Evolutionary conservation across 2,329 filamentous ascomycete species (phyloP).

Genomic region (Calonectria pauciramosa): DNA sequence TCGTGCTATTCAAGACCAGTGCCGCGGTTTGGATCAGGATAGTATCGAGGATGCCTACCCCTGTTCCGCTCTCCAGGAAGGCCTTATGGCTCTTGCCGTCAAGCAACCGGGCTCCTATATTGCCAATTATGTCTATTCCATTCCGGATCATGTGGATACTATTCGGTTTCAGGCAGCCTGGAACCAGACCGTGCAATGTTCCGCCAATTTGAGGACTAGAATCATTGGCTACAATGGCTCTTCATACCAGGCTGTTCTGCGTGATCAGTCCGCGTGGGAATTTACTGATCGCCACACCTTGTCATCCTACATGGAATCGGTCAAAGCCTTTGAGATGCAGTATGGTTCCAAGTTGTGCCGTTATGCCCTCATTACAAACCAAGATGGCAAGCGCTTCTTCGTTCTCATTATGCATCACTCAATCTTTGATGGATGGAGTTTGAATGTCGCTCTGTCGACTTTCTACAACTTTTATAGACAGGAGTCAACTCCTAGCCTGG

Average conservation of each 20-base stretch:
- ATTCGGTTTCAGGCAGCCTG: not conserved
- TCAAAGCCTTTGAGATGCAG: not conserved
- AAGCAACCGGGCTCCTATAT: slow-evolving; percentile 13
- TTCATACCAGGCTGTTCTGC: slow-evolving; percentile 5
- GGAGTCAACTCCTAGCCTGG: not conserved
- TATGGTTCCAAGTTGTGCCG: not conserved
- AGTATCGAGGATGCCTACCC: slow-evolving; percentile 9
- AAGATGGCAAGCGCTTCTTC: not conserved
- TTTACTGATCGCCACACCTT: not conserved
- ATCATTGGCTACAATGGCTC: not conserved
- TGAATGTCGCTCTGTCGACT: not conserved
- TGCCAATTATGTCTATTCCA: slow-evolving; percentile 6
- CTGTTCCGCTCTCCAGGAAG: slow-evolving; percentile 11
- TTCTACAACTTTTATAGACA: not conserved
- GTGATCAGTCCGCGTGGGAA: not conserved
- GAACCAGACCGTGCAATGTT: not conserved
- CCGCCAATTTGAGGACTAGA: not conserved
- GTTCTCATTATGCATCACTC: slow-evolving; percentile 7
- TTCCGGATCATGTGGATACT: not conserved
- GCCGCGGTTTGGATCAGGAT: not conserved
- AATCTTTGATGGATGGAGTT: slow-evolving; percentile 11
- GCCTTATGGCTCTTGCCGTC: not conserved
- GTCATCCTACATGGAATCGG: slow-evolving; percentile 5
- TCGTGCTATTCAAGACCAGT: not conserved
- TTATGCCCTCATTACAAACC: slow-evolving; percentile 4